These are phyloP conservation scores for Geotrichum reessii DNA, from an alignment of 1,139 yeast genomes.

Conservation along the genomic window DNA sequence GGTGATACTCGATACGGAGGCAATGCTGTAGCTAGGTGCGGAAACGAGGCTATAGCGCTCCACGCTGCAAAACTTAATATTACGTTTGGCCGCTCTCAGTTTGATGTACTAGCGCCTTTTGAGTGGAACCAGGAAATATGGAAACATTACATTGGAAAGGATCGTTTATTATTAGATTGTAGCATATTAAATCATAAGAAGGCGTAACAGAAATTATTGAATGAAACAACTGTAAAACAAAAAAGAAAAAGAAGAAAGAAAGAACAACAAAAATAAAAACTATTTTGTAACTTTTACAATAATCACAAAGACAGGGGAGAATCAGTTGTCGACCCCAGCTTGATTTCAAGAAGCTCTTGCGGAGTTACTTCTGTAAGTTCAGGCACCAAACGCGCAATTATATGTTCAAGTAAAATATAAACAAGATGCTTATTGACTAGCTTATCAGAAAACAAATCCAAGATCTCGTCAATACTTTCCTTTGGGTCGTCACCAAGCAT, in stretches of 20 bases:
- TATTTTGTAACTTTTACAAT: too few relatives aligned
- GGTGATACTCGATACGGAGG: conserved; percentile 24
- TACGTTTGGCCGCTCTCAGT: conserved; percentile 2
- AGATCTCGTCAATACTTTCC: conserved; percentile 33
- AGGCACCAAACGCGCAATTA: conserved; percentile 38
- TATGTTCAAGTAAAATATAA: conserved; percentile 38
- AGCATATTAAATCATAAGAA: neutral
- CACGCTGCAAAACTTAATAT: conserved; percentile 12
- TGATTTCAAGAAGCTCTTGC: conserved; percentile 28
- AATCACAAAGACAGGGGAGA: too few relatives aligned
- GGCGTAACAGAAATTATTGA: too few relatives aligned
- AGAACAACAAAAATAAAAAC: too few relatives aligned
- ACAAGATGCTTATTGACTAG: conserved; percentile 41
- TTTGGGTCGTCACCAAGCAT: conserved; percentile 28
- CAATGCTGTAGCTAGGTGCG: neutral
- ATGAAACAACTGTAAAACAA: too few relatives aligned
- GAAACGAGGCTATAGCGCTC: conserved; percentile 7
- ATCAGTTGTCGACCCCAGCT: neutral
- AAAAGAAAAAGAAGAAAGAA: too few relatives aligned
- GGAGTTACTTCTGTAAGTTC: conserved; percentile 41
- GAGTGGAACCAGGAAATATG: conserved; percentile 7
- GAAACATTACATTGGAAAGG: conserved; percentile 3
- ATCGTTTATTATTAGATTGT: neutral
- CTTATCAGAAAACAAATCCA: conserved; percentile 37
- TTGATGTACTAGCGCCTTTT: conserved; percentile 10